These are phyloP conservation scores for Cladosporium velox DNA, from an alignment of 2,329 filamentous ascomycete species.

Conservation along the genomic window DNA sequence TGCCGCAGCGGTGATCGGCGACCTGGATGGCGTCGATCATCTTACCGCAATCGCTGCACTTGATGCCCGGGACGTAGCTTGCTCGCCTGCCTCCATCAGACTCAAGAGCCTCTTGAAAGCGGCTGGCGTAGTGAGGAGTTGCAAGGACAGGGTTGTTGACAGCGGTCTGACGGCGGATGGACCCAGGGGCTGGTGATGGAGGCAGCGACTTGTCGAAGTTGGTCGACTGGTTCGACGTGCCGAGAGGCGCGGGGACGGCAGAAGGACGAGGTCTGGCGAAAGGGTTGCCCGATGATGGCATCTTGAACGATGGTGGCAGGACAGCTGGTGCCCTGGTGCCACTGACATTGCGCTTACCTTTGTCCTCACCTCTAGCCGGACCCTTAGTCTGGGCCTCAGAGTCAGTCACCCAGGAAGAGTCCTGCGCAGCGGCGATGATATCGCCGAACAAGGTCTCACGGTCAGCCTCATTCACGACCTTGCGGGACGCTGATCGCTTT, in stretches of 20 bases:
- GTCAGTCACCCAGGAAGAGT: background rate
- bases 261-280: background rate
- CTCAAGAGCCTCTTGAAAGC: background rate
- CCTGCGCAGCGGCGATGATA: background rate
- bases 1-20: background rate
- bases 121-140: background rate
- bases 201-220: background rate
- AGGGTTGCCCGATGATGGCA: background rate
- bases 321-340: background rate
- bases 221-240: background rate
- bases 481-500: background rate
- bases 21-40: background rate
- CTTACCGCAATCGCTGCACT: conserved; percentile 5
- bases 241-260: background rate
- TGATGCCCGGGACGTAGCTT: background rate
- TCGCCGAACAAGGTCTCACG: conserved; percentile 1
- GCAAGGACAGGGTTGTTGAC: background rate
- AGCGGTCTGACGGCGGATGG: background rate
- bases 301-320: background rate
- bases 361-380: background rate
- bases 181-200: background rate
- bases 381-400: background rate
- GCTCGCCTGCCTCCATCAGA: background rate
- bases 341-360: background rate
- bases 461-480: background rate